Evolutionary conservation across 768 basidiomycete genomes (phyloP), one percentile per base, ranked within the genome.

Genomic region (Asterophora parasitica): DNA sequence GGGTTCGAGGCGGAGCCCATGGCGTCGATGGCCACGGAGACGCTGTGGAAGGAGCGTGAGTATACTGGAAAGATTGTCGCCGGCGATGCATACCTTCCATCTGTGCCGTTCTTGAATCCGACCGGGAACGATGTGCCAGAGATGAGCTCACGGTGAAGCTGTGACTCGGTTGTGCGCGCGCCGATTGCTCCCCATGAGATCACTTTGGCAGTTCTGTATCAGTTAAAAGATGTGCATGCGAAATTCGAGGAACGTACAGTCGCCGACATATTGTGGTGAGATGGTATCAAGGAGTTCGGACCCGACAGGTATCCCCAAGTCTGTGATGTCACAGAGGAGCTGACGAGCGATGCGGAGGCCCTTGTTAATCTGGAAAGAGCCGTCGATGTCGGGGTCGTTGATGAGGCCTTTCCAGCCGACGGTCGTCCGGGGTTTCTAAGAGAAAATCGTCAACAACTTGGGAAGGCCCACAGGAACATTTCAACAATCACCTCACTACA

Each of bases 51-150:
- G n/a, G n/a, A n/a, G n/a, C 48, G 7, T 6, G 41, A 7, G 11
- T 34, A 43, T 42, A 46, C 66, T n/a, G n/a, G n/a, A n/a, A n/a
- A n/a, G n/a, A n/a, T 44, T 54, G 79, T 80, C 82, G 83, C 46
- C 96, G n/a, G n/a, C n/a, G n/a, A n/a, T n/a, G n/a, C n/a, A n/a
- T n/a, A n/a, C n/a, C n/a, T n/a, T n/a, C n/a, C 96, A 65, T 98
- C 95, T 3, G 96, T 99, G 45, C 96, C 95, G 65, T 99, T 99
- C 70, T 99, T 99, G 83, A 99, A 99, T 7, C 92, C 91, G 54
- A 97, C 91, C 17, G 96, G 94, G 84, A 96, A 97, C 42, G 94
- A 96, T 17, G 90, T 85, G 61, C 94, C 95, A 4, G 88, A 92
- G 4, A 92, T 93, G 37, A 97, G 85, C 67, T 97, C 96, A 49